phyloP scores from a whole-genome alignment of 78 protist species.

The Guillardia theta region DNA sequence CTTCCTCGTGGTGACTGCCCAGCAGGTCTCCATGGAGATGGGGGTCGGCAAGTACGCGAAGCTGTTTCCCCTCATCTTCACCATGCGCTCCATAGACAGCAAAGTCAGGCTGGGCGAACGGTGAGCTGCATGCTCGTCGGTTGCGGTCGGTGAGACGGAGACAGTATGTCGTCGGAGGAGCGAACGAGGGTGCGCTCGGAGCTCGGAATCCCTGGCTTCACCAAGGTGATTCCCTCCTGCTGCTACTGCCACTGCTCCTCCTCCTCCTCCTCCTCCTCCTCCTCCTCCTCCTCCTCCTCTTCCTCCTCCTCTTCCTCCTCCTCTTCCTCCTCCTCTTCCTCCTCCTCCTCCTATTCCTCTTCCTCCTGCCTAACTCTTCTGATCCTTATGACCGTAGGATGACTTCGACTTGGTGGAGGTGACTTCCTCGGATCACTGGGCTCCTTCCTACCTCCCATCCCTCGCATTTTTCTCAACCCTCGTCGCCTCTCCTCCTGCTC shows the following conservation, averaged over 20 bases:
- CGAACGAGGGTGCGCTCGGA: too few species aligned
- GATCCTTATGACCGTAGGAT: too few species aligned
- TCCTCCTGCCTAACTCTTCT: background rate
- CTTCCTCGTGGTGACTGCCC: too few species aligned
- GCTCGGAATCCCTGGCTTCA: too few species aligned
- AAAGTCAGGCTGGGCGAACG: background rate
- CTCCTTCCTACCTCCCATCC: background rate
- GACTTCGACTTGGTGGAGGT: too few species aligned
- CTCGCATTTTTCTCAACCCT: background rate
- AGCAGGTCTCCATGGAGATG: background rate
- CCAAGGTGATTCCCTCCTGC: too few species aligned
- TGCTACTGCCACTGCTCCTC: too few species aligned
- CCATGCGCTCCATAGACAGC: background rate
- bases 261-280: too few species aligned
- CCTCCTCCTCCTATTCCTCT: background rate
- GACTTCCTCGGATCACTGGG: too few species aligned
- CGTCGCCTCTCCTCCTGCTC: background rate
- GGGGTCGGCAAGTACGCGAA: slow-evolving; percentile 11
- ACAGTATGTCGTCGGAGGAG: too few species aligned
- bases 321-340: background rate
- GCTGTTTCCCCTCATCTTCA: background rate
- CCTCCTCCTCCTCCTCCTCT: background rate
- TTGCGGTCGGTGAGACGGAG: too few species aligned
- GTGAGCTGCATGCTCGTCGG: too few species aligned
- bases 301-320: background rate